Evolutionary conservation across 2,329 filamentous ascomycete species (phyloP).

Genomic region (Chalara sp.): DNA sequence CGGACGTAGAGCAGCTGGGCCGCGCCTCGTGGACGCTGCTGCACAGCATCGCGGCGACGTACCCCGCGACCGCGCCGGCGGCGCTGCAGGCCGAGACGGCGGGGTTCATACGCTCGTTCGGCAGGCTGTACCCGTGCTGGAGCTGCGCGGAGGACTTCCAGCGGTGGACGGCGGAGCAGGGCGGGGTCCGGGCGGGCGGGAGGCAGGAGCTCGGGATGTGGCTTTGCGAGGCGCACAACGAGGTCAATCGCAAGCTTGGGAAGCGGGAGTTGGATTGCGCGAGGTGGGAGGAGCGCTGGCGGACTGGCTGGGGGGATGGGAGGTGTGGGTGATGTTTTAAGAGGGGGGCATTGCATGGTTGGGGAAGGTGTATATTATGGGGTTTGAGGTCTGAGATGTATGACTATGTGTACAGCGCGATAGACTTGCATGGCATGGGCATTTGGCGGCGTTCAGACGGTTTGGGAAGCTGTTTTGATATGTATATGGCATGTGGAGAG

Average conservation of each 20-base stretch:
- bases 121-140: constrained; percentile 91
- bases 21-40: constrained; percentile 89
- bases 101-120: constrained; percentile 74
- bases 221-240: constrained; percentile 83
- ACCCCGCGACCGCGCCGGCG: constrained; percentile 63
- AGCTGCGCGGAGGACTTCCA: constrained; percentile 90
- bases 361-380: too few species aligned
- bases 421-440: too few species aligned
- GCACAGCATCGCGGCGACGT: constrained; percentile 83
- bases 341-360: too few species aligned
- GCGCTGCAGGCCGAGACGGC: constrained; percentile 69
- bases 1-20: constrained; percentile 82
- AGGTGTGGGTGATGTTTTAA: constrained; percentile 53
- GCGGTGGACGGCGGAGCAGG: constrained; percentile 59
- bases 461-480: too few species aligned
- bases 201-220: constrained; percentile 70
- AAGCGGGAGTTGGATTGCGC: constrained; percentile 87
- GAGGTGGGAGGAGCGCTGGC: constrained; percentile 90
- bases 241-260: constrained; percentile 82
- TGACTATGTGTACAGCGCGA: too few species aligned
- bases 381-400: too few species aligned
- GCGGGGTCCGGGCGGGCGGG: constrained; percentile 50
- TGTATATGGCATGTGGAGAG: too few species aligned
- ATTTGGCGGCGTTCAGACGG: too few species aligned
- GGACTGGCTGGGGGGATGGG: constrained; percentile 75